Base-by-base conservation (phyloP, 2,329 filamentous ascomycete species). In the Huntiella bhutanensis region DNA sequence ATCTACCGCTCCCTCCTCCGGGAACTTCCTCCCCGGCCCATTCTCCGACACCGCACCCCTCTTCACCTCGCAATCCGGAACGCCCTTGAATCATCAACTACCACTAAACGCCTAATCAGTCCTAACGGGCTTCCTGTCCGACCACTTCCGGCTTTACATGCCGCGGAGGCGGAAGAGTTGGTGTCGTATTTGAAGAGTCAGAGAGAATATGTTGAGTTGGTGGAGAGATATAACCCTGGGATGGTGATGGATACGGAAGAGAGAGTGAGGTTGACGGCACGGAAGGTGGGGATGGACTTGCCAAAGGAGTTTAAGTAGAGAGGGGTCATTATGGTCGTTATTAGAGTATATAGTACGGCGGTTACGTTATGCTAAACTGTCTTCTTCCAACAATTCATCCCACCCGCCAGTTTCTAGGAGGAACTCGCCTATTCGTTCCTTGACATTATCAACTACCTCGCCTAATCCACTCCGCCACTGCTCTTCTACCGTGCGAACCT, bases 191-290 rank as follows among this genome's bases (percentile, higher is more conserved):
- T 91, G 15, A 75, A 75, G 54, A 80, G 87, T n/a, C 91, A 98
- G 66, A 70, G 87, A 45, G 74, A 75, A 58, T 95, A 96, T 60
- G 72, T 75, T 19, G 79, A 75, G 12, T 65, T 96, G 38, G 61
- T 96, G 34, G 87, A 95, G 63, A 72, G 87, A 55, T 96, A 98
- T 64, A 96, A 96, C 61, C 86, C 86, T 0, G 86, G 87, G 13
- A 84, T 92, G 76, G 74, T 75, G 53, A 83, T 94, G 80, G 76
- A 81, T 53, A 80, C 77, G 59, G 77, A 92, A 62, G 87, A 96
- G 66, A 71, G 83, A 51, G 77, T 95, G 37, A 67, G 84, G 49
- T 65, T 95, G 65, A 82, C 82, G 46, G 91, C 91, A 6, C 69
- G 85, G 62, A 75, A 83, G 58, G 86, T 96, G 36, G 91, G 88